phyloP scores from a whole-genome alignment of 78 protist genomes.

The Protostelium mycophagum region DNA sequence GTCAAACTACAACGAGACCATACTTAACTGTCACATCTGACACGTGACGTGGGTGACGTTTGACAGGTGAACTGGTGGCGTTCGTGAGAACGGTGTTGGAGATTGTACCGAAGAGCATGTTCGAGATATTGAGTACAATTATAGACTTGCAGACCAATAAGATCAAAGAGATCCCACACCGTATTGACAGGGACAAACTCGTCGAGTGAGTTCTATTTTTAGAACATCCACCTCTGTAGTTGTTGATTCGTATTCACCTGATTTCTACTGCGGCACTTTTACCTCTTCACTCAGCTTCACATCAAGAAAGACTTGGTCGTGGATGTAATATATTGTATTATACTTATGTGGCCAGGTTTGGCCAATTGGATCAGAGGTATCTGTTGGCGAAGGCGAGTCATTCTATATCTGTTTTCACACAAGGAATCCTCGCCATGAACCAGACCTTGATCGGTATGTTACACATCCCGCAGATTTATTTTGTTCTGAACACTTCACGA shows the following conservation, averaged over 20 bases:
- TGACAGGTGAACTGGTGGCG: conserved; percentile 47
- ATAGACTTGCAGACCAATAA: conserved; percentile 72
- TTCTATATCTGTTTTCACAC: conserved; percentile 83
- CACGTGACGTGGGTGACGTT: background rate
- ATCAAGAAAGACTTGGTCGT: too few relatives aligned
- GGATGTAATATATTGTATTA: too few relatives aligned
- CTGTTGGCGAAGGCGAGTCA: conserved; percentile 78
- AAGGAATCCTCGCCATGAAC: conserved; percentile 97
- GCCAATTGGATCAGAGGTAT: conserved; percentile 88
- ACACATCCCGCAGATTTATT: too few relatives aligned
- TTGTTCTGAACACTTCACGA: too few relatives aligned
- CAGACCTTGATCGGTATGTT: conserved; percentile 95
- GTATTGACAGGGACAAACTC: conserved; percentile 71
- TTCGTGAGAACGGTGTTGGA: conserved; percentile 89
- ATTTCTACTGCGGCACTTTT: too few relatives aligned
- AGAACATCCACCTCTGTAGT: conserved; percentile 4
- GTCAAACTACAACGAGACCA: background rate
- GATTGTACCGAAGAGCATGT: conserved; percentile 88
- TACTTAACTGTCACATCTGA: background rate
- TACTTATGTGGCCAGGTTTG: too few relatives aligned
- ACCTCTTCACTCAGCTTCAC: too few relatives aligned
- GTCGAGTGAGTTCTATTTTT: conserved; percentile 30
- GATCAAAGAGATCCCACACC: conserved; percentile 77
- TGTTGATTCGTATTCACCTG: background rate
- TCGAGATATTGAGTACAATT: conserved; percentile 70